Conservation (phyloP, 2,329 filamentous ascomycete genomes). For the Botrytis tulipae region DNA sequence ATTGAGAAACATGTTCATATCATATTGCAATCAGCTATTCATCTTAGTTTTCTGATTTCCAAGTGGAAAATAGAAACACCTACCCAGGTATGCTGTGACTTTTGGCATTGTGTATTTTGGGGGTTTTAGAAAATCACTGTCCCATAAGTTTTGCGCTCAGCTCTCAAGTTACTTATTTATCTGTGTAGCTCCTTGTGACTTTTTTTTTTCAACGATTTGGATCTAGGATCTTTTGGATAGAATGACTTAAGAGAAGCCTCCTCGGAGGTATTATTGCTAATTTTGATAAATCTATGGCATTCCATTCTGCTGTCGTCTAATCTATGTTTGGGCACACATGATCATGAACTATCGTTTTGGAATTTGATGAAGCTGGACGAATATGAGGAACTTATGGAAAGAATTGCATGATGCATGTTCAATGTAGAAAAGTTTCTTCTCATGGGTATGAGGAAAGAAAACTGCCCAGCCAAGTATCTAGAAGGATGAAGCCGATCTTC, state of each 20-base stretch:
- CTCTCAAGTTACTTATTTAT: not conserved
- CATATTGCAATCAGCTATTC: not conserved
- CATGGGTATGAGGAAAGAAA: not conserved
- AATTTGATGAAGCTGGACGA: not conserved
- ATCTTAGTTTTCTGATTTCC: not conserved
- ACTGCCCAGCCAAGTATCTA: not conserved
- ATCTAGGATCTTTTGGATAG: not conserved
- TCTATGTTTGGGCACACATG: not conserved
- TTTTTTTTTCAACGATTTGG: fast-evolving
- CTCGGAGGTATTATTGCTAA: fast-evolving
- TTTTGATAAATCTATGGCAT: not conserved
- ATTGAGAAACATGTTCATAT: not conserved
- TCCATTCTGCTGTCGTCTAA: not conserved
- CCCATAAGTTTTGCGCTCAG: not conserved
- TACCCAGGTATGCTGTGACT: not conserved
- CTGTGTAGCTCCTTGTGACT: not conserved
- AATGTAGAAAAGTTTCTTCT: not conserved
- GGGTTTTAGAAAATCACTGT: not conserved
- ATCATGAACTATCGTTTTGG: not conserved
- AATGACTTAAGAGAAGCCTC: not conserved
- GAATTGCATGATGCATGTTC: not conserved
- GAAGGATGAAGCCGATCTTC: not conserved
- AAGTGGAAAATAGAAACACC: not conserved
- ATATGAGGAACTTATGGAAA: no score
- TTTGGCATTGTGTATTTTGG: not conserved